Evolutionary conservation across 2,329 filamentous ascomycete genomes (phyloP).

Genomic region (Talaromyces sp.): DNA sequence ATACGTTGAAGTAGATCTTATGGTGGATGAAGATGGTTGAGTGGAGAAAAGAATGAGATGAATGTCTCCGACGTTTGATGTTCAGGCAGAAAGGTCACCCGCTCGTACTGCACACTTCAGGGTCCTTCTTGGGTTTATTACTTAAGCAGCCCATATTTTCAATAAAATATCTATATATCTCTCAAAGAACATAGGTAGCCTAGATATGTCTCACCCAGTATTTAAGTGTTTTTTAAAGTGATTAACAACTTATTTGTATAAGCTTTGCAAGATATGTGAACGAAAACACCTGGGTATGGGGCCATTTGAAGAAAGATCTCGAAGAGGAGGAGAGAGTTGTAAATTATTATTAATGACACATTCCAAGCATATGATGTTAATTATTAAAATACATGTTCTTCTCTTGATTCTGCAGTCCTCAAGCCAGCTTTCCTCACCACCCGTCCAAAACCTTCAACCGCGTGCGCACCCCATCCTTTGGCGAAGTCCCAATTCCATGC

Average conservation of each 20-base stretch:
- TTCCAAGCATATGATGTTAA: too few species aligned
- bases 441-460: constrained; percentile 56
- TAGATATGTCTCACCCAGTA: background rate
- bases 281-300: too few species aligned
- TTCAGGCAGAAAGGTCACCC: background rate
- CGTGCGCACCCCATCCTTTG: constrained; percentile 68
- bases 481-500: constrained; percentile 60
- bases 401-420: too few species aligned
- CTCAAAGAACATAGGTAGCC: background rate
- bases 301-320: too few species aligned
- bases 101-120: background rate
- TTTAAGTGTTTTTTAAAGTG: too few species aligned
- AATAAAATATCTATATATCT: background rate
- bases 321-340: too few species aligned
- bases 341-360: too few species aligned
- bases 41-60: background rate
- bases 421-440: background rate
- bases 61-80: background rate
- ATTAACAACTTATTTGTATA: too few species aligned
- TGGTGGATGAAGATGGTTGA: background rate
- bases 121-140: background rate
- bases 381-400: too few species aligned
- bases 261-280: too few species aligned
- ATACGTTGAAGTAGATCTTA: background rate
- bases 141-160: background rate